These are phyloP conservation scores for Colletotrichum musicola DNA, from an alignment of 2,329 filamentous ascomycete species.

Conservation along the genomic window DNA sequence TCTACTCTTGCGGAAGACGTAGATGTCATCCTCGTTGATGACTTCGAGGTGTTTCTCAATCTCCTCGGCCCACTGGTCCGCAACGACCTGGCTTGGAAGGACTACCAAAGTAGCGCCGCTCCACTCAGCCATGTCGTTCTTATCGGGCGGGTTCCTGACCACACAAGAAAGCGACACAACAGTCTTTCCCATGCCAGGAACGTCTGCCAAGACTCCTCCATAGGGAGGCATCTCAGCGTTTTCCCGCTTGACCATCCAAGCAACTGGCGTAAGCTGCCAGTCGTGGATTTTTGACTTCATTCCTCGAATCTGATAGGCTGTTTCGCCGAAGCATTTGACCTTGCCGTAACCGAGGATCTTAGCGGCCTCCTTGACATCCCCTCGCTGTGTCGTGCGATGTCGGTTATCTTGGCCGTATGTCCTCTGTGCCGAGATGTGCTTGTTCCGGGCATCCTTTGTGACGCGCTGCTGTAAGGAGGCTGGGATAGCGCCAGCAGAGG, in stretches of 20 bases:
- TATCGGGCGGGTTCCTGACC: constrained; percentile 52
- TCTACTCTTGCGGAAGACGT: not conserved
- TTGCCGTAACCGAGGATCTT: not conserved
- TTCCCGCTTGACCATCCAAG: constrained; percentile 68
- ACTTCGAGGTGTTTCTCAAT: not conserved
- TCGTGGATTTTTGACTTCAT: not conserved
- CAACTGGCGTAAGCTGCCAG: constrained; percentile 61
- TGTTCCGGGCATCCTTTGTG: not conserved
- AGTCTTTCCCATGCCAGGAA: constrained; percentile 76
- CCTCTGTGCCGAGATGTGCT: not conserved
- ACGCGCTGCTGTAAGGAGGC: not conserved
- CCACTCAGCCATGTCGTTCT: constrained; percentile 51
- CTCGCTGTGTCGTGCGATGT: not conserved
- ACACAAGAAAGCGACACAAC: constrained; percentile 58
- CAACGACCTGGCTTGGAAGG: constrained; percentile 42
- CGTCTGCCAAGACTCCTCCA: constrained; percentile 72
- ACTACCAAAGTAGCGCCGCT: constrained; percentile 52
- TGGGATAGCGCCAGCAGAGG: not conserved
- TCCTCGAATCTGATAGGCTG: not conserved
- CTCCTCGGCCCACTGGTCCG: not conserved
- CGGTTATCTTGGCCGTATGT: not conserved
- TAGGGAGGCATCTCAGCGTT: constrained; percentile 49
- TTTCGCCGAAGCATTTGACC: not conserved
- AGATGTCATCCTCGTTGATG: not conserved
- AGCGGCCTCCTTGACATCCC: not conserved